Conservation (phyloP, 2,329 filamentous ascomycete species). For the Rhexocercosporidium sp. region DNA sequence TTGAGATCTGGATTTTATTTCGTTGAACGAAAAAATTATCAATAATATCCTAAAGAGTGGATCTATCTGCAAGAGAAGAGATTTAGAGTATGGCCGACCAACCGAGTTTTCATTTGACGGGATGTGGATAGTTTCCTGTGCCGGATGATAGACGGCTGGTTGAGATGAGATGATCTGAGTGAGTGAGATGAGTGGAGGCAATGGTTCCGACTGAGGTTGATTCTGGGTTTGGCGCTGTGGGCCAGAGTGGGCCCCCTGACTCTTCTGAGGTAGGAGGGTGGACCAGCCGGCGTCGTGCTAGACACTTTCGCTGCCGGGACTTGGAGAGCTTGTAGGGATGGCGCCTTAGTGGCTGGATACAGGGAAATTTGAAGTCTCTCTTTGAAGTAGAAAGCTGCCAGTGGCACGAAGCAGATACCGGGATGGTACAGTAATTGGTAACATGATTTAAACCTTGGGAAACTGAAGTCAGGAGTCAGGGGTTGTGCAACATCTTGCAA, state of each 20-base stretch:
- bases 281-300: constrained; percentile 11
- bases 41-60: constrained; percentile 12
- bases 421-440: too few species aligned
- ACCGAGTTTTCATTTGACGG: not conserved
- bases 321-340: constrained; percentile 23
- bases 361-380: constrained; percentile 28
- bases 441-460: too few species aligned
- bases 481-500: not conserved
- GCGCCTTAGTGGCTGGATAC: constrained; percentile 13
- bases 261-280: constrained; percentile 10
- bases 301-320: constrained; percentile 28
- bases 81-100: constrained; percentile 1
- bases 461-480: not conserved
- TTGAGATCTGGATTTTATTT: not conserved
- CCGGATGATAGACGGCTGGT: not conserved
- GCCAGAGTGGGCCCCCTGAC: not conserved
- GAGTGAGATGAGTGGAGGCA: constrained; percentile 6
- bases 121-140: not conserved
- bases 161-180: not conserved
- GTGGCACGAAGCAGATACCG: too few species aligned
- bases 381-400: constrained; percentile 23
- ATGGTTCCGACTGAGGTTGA: constrained; percentile 26
- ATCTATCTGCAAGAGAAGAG: constrained; percentile 4
- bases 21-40: not conserved
- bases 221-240: constrained; percentile 28